Evolutionary conservation across 2,329 filamentous ascomycete species (phyloP).

Genomic region (Dactylellina drechsleri): DNA sequence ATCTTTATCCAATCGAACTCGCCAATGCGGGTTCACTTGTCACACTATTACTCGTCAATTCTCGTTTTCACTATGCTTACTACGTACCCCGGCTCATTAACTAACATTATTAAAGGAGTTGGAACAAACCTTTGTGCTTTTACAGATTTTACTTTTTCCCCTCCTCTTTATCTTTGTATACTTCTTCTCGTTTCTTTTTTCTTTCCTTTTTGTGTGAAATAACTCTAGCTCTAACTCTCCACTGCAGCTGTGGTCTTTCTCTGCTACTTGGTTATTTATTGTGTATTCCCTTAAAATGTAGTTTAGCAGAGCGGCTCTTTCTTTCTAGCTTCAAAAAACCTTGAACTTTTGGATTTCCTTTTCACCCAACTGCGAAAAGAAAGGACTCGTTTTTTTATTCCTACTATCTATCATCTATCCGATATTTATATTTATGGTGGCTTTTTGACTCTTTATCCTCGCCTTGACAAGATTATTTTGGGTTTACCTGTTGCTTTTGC

Average conservation of each 20-base stretch:
- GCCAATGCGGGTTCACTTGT: constrained; percentile 20
- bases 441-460: background rate
- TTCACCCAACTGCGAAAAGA: constrained; percentile 13
- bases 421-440: background rate
- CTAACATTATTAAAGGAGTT: constrained; percentile 54
- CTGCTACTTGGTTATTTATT: constrained; percentile 15
- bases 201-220: constrained; percentile 16
- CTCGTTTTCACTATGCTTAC: constrained; percentile 20
- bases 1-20: background rate
- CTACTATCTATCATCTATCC: constrained; percentile 4
- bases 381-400: constrained; percentile 11
- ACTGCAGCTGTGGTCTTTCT: constrained; percentile 12
- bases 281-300: constrained; percentile 35
- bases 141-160: constrained; percentile 8
- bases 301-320: constrained; percentile 46
- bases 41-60: constrained; percentile 3
- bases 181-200: constrained; percentile 25
- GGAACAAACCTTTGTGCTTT: constrained; percentile 26
- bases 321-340: constrained; percentile 10
- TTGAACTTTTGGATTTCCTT: background rate
- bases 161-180: constrained; percentile 30
- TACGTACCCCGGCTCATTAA: constrained; percentile 25
- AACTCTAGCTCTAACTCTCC: constrained; percentile 11
- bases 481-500: no score
- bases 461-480: no score